Evolutionary conservation across 2,329 filamentous ascomycete genomes (phyloP).

Genomic region (Xylariaceae sp.): DNA sequence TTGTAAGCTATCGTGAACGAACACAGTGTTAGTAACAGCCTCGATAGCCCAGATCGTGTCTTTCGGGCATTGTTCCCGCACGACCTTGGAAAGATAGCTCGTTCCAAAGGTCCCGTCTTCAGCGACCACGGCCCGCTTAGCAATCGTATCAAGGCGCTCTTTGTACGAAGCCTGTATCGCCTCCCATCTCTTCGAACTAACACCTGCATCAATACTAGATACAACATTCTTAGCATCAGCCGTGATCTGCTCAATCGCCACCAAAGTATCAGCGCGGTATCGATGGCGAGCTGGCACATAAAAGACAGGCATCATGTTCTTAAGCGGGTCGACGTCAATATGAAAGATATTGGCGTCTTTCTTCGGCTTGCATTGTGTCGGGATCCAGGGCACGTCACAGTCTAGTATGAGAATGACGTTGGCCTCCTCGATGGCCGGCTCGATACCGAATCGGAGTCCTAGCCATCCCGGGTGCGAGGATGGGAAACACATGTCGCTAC

Average conservation of each 20-base stretch:
- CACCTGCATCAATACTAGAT: conserved; percentile 36
- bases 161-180: conserved; percentile 55
- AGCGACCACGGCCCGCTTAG: conserved; percentile 52
- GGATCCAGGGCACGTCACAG: conserved; percentile 91
- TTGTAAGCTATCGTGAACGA: conserved; percentile 65
- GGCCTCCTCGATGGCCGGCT: conserved; percentile 68
- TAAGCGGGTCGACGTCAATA: conserved; percentile 62
- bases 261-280: conserved; percentile 62
- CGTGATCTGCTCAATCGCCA: conserved; percentile 66
- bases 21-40: conserved; percentile 65
- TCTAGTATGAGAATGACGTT: conserved; percentile 84
- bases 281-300: conserved; percentile 64
- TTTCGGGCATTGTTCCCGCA: conserved; percentile 35
- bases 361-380: conserved; percentile 62
- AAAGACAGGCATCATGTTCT: conserved; percentile 69
- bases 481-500: conserved; percentile 79
- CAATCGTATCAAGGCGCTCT: conserved; percentile 57
- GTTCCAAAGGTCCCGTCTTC: conserved; percentile 60
- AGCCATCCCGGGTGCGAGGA: conserved; percentile 64
- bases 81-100: conserved; percentile 37
- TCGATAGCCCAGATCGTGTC: conserved; percentile 70
- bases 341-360: conserved; percentile 56
- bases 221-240: conserved; percentile 43
- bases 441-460: conserved; percentile 69
- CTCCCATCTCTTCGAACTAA: conserved; percentile 44